Evolutionary conservation across 164 flowering plant genomes (phyloP).

Genomic region (Sextonia rubra): DNA sequence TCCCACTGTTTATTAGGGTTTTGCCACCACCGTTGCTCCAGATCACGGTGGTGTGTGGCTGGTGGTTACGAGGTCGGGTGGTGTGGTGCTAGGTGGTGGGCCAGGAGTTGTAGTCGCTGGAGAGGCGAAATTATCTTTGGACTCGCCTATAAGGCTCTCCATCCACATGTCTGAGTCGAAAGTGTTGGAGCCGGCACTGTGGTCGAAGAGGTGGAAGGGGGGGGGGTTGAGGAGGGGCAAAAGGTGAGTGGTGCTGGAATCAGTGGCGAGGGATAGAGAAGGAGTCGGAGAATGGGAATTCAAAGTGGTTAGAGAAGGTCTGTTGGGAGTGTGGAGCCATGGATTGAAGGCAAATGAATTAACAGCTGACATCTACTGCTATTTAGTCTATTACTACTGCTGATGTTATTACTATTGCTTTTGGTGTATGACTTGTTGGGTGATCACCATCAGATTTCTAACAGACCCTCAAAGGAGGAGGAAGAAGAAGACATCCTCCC

Average conservation of each 20-base stretch:
- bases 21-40: too few species aligned
- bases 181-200: conserved; percentile 37
- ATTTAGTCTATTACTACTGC: conserved; percentile 52
- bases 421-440: conserved; percentile 88
- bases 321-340: conserved; percentile 23
- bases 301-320: conserved; percentile 17
- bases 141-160: conserved; percentile 72
- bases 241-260: not conserved
- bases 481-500: too few species aligned
- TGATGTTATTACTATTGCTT: conserved; percentile 77
- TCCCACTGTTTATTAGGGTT: too few species aligned
- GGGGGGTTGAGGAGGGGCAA: conserved; percentile 15
- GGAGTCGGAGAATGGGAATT: conserved; percentile 15
- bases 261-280: not conserved
- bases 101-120: conserved; percentile 58
- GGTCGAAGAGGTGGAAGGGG: conserved; percentile 49
- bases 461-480: too few species aligned
- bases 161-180: conserved; percentile 93
- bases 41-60: too few species aligned
- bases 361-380: conserved; percentile 26
- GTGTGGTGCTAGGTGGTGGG: conserved; percentile 13
- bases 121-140: conserved; percentile 55
- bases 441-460: conserved; percentile 95
- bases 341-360: conserved; percentile 34
- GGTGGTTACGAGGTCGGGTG: too few species aligned